Conservation (phyloP, 139 green algal genomes). For the Chlorella ohadii region DNA sequence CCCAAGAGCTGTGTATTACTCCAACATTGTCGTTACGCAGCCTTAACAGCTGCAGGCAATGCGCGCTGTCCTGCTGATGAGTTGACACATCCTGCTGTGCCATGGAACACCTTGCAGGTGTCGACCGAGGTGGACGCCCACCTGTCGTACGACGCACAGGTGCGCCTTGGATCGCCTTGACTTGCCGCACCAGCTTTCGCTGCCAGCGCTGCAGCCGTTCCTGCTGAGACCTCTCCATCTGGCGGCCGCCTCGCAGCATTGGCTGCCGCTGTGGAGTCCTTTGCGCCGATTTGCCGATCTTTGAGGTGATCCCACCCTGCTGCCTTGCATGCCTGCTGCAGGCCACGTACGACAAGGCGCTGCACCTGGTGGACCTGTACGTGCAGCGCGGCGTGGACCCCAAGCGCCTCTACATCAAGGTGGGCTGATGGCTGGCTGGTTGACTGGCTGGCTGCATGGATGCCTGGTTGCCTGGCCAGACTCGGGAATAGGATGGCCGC, state of each 20-base stretch:
- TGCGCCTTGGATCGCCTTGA: neutral
- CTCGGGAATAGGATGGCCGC: too few species aligned
- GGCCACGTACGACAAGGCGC: slow-evolving; percentile 76
- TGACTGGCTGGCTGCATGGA: neutral
- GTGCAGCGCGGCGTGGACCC: slow-evolving; percentile 56
- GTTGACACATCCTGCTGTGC: too few species aligned
- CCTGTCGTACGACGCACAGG: slow-evolving; percentile 72
- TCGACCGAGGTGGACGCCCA: slow-evolving; percentile 85
- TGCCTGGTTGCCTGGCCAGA: too few species aligned
- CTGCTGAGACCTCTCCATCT: neutral
- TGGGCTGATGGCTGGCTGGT: neutral
- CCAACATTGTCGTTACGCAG: too few species aligned
- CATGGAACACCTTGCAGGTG: too few species aligned
- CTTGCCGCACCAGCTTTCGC: neutral
- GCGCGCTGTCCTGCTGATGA: too few species aligned
- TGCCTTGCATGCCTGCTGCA: too few species aligned
- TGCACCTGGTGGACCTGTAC: slow-evolving; percentile 83
- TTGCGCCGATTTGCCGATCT: too few species aligned
- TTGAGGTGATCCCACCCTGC: too few species aligned
- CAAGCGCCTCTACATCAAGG: slow-evolving; percentile 65
- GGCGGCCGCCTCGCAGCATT: neutral
- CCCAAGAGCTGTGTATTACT: too few species aligned
- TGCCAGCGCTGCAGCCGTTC: neutral
- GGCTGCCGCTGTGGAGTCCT: neutral
- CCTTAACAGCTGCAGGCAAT: too few species aligned